These are phyloP conservation scores for Phytophthora citrophthora DNA, from an alignment of 352 stramenopile genomes.

Conservation along the genomic window DNA sequence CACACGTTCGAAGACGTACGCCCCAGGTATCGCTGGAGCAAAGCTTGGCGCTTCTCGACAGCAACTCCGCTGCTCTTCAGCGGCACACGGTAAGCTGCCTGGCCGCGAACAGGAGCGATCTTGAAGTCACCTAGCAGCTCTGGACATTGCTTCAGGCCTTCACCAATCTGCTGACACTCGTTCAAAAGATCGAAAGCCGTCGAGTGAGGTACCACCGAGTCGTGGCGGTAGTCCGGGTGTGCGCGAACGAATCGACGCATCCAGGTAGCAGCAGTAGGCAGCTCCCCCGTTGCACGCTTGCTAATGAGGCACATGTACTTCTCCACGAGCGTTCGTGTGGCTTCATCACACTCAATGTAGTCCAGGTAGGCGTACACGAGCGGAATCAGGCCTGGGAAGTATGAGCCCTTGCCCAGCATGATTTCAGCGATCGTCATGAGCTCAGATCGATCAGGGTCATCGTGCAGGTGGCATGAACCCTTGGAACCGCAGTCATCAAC, in stretches of 20 bases:
- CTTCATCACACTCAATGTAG: constrained; percentile 96
- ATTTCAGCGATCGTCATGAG: constrained; percentile 99
- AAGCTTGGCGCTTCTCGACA: constrained; percentile 66
- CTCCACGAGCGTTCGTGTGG: constrained; percentile 78
- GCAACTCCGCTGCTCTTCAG: constrained; percentile 91
- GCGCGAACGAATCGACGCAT: constrained; percentile 95
- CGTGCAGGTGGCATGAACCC: constrained; percentile 55
- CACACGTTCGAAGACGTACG: constrained; percentile 33
- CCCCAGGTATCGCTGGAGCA: constrained; percentile 61
- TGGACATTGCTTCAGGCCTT: constrained; percentile 91
- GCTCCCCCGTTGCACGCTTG: constrained; percentile 94
- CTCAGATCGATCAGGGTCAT: constrained; percentile 81
- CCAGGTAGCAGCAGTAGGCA: constrained; percentile 97
- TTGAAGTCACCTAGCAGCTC: constrained; percentile 94
- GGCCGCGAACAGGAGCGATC: constrained; percentile 92
- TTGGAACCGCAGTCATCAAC: constrained; percentile 62
- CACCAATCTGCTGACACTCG: constrained; percentile 96
- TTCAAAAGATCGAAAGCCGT: constrained; percentile 95
- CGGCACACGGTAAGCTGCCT: constrained; percentile 93
- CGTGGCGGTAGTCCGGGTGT: constrained; percentile 96
- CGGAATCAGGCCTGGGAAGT: constrained; percentile 97
- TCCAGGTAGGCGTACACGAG: constrained; percentile 98
- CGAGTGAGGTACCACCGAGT: constrained; percentile 90
- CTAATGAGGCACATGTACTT: constrained; percentile 92
- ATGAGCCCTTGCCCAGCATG: constrained; percentile 95